Evolutionary conservation across 2,329 filamentous ascomycete genomes (phyloP), one percentile per base, ranked within the genome.

Genomic region (Phialemoniopsis sp.): DNA sequence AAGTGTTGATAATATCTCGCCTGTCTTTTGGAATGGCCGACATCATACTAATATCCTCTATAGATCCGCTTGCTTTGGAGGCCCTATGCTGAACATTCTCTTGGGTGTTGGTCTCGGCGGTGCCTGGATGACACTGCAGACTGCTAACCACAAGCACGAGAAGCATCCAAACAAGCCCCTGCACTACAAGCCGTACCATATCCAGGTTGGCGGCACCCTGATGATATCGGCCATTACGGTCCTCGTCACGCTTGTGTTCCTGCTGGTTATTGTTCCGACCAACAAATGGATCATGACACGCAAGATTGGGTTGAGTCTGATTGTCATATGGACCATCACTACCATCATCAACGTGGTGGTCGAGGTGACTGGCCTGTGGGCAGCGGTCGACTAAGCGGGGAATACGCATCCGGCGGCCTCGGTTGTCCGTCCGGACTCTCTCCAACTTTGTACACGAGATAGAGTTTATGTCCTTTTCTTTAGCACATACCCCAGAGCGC

Each of bases 21-120:
- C 26, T 29, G 13, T 19, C 15, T n/a, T n/a, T n/a, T n/a, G n/a
- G n/a, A n/a, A n/a, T n/a, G n/a, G n/a, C n/a, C n/a, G n/a, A n/a
- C n/a, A n/a, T n/a, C n/a, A n/a, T n/a, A n/a, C 40, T 41, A 29
- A 32, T 21, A 4, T 4, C 30, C 29, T 28, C 34, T 18, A 44
- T 45, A 80, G 76, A 31, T 90, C 87, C 28, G 93, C 93, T 5
- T 98, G 93, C 58, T 96, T 98, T 58, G 93, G 93, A n/a, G 94
- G 93, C 0, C 93, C 93, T 0, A 91, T 98, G 89, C 77, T 98
- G 31, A 98, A 98, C 53, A 98, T 98, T 46, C 68, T 98, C 0
- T 77, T 98, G 4, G 93, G 93, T 1, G 90, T 98, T 38, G 93
- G 93, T n/a, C 71, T 97, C 4, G 87, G 86, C 18, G 93, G 93